Conservation (phyloP, 345 rosid genomes). For the Brassica cretica region DNA sequence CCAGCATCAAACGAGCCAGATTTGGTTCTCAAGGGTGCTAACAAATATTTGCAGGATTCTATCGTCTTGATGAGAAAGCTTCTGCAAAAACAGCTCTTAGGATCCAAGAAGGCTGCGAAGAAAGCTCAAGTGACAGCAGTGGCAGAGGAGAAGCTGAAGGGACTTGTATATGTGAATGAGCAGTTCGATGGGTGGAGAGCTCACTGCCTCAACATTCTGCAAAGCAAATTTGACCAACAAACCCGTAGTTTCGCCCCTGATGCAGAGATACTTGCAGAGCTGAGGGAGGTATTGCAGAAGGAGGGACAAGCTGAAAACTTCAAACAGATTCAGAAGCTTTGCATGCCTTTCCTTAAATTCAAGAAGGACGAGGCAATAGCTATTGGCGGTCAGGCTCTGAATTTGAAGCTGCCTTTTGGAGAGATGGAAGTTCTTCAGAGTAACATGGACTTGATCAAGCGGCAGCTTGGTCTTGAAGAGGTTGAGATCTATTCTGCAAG, state of each 20-base stretch:
- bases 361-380: constrained; percentile 76
- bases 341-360: constrained; percentile 90
- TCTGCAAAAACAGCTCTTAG: constrained; percentile 65
- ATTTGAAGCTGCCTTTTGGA: constrained; percentile 80
- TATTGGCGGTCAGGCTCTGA: constrained; percentile 70
- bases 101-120: constrained; percentile 71
- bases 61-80: constrained; percentile 77
- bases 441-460: constrained; percentile 76
- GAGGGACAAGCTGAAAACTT: constrained; percentile 67
- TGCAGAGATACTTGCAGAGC: constrained; percentile 61
- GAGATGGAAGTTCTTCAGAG: constrained; percentile 76
- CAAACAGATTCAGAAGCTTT: constrained; percentile 63
- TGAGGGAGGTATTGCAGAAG: constrained; percentile 55
- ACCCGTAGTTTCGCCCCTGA: constrained; percentile 60
- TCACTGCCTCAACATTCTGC: constrained; percentile 72
- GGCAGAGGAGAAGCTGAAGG: constrained; percentile 53
- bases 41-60: constrained; percentile 88
- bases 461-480: constrained; percentile 71
- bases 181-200: constrained; percentile 87
- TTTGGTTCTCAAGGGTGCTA: constrained; percentile 74
- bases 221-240: constrained; percentile 53
- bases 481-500: constrained; percentile 55
- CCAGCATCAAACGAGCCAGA: constrained; percentile 73
- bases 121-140: constrained; percentile 52
- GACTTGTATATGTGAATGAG: constrained; percentile 78